phyloP scores from a whole-genome alignment of 768 basidiomycete species.

The Candolleomyces aberdarensis region DNA sequence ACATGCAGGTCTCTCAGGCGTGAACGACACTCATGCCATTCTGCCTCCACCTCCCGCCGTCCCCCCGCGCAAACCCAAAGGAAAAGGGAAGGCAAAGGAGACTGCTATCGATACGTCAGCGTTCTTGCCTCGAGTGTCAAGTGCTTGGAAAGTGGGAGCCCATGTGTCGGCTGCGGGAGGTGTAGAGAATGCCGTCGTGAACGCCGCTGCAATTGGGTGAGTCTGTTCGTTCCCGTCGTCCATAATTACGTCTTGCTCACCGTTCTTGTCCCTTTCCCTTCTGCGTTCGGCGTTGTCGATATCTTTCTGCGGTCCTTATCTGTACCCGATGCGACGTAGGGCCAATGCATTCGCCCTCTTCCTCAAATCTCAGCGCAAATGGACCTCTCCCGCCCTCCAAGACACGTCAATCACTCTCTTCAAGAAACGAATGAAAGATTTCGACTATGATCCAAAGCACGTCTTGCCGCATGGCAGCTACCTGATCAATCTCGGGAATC shows the following conservation, averaged over 20 bases:
- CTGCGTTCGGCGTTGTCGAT: too few species aligned
- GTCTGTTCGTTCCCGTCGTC: slow-evolving; percentile 7
- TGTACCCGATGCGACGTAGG: slow-evolving; percentile 26
- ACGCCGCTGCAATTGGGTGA: slow-evolving; percentile 71
- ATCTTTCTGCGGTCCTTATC: too few species aligned
- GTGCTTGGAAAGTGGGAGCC: slow-evolving; percentile 72
- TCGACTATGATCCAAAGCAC: slow-evolving; percentile 58
- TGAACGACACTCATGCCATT: neutral
- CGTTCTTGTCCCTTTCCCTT: too few species aligned
- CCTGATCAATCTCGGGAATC: slow-evolving; percentile 81
- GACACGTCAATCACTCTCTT: slow-evolving; percentile 52
- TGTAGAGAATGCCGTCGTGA: slow-evolving; percentile 66
- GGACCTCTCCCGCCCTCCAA: slow-evolving; percentile 62
- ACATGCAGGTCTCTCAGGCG: neutral
- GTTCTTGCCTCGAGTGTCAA: slow-evolving; percentile 30
- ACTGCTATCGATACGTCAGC: slow-evolving; percentile 12
- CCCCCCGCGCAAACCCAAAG: neutral
- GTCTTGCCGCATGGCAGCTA: slow-evolving; percentile 85
- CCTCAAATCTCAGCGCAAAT: slow-evolving; percentile 81
- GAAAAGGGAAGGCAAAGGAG: slow-evolving; percentile 14
- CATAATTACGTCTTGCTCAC: too few species aligned
- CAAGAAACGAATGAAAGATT: slow-evolving; percentile 54
- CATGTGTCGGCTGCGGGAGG: slow-evolving; percentile 84
- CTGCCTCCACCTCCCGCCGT: neutral
- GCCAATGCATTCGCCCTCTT: slow-evolving; percentile 86